phyloP scores from a whole-genome alignment of 2,329 filamentous ascomycete genomes.

The Torrubiella hemipterigena region DNA sequence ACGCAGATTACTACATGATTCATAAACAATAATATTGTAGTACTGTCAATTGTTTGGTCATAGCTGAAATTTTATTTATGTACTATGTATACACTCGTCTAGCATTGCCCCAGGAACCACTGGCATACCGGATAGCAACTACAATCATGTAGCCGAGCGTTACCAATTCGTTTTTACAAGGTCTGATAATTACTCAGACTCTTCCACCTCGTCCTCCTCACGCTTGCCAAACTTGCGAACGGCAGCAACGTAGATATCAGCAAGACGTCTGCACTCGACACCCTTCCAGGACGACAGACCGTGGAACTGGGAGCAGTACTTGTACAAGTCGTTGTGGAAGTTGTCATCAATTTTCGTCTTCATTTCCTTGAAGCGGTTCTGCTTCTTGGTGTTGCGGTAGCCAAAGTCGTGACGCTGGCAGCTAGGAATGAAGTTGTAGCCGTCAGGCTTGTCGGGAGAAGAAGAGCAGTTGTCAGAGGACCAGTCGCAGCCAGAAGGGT shows the following conservation, averaged over 20 bases:
- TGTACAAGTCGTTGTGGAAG: constrained; percentile 22
- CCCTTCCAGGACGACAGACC: constrained; percentile 5
- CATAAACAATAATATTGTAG: too few relatives aligned
- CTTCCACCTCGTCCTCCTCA: too few relatives aligned
- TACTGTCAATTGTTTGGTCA: too few relatives aligned
- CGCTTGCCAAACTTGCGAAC: constrained; percentile 10
- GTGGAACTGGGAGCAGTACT: constrained; percentile 8
- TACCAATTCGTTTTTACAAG: too few relatives aligned
- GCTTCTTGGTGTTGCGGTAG: constrained; percentile 20
- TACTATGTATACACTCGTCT: too few relatives aligned
- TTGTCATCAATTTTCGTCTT: constrained; percentile 25
- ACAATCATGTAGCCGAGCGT: too few relatives aligned
- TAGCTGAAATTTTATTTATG: too few relatives aligned
- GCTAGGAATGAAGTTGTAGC: constrained; percentile 19
- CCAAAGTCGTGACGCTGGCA: constrained; percentile 15
- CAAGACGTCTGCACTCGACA: constrained; percentile 7
- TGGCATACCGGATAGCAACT: too few relatives aligned
- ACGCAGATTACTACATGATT: too few relatives aligned
- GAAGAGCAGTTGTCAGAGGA: constrained; percentile 21
- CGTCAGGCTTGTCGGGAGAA: constrained; percentile 23
- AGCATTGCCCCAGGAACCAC: too few relatives aligned
- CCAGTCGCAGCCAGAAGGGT: constrained; percentile 23
- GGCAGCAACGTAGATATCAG: constrained; percentile 11
- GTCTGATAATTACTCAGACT: too few relatives aligned
- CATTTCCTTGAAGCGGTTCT: constrained; percentile 20